Base-by-base conservation (phyloP, 2,329 filamentous ascomycete species). In the Neofusicoccum cordaticola region DNA sequence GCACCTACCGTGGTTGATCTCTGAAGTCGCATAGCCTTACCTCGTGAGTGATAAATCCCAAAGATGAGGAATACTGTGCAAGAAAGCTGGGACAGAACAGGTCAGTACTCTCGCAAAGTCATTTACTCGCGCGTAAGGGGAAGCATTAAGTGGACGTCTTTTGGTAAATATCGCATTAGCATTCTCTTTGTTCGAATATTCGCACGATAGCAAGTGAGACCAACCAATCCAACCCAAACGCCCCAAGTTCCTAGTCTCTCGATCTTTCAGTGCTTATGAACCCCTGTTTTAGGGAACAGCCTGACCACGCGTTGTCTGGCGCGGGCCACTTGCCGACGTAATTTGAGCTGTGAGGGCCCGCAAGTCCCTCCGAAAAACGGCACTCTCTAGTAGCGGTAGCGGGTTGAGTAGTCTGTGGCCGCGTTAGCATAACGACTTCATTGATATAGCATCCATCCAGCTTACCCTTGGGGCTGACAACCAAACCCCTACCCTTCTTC, bases 401-500 rank as follows among this genome's bases (percentile, higher is more conserved):
- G 82, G 1, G 88, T 90, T 41, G 86, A 89, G 72, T 90, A 90
- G 62, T 78, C 53, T 50, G 47, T 8, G 6, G 4, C 5, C 12
- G 15, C 17, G 17, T 50, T n/a, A 50, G 47, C 47, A 34, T n/a
- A 48, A 11, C n/a, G n/a, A 22, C 27, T 22, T 15, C 12, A 34
- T 22, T n/a, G 22, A 9, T 9, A 11, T 39, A 4, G 13, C 74
- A 73, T 69, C 80, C 81, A 76, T 87, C 19, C 27, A n/a, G n/a
- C 47, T n/a, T 34, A 50, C 47, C 93, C 83, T 98, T 99, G 0
- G 94, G 95, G 74, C 92, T 96, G 69, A 98, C 93, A 45, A 99
- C 95, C 71, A 99, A 81, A 90, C 96, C 95, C 62, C 94, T 85
- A 0, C 96, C 95, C 82, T 99, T 99, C 85, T 97, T 98, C 37